These are phyloP conservation scores for Exophiala spinifera DNA, from an alignment of 2,329 filamentous ascomycete genomes.

Conservation along the genomic window DNA sequence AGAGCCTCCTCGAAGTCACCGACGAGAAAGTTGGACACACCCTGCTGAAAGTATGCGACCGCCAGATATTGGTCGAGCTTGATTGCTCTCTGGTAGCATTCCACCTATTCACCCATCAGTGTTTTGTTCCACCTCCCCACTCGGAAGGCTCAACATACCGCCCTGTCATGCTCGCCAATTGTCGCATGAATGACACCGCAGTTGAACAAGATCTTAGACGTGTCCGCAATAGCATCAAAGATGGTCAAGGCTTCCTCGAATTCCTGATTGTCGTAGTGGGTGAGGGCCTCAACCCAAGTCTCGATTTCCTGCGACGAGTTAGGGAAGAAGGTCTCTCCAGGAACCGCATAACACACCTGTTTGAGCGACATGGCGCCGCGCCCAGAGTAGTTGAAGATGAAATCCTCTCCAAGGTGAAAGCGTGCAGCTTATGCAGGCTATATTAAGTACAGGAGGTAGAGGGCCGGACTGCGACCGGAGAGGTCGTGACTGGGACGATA, in stretches of 20 bases:
- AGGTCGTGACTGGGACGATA: constrained; percentile 22
- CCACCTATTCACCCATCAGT: constrained; percentile 59
- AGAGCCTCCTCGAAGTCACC: constrained; percentile 96
- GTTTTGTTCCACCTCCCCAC: neutral
- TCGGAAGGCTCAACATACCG: constrained; percentile 53
- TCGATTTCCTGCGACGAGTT: constrained; percentile 76
- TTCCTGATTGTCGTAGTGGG: constrained; percentile 93
- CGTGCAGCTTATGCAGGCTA: constrained; percentile 10
- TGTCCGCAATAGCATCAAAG: constrained; percentile 86
- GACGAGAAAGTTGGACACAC: constrained; percentile 94
- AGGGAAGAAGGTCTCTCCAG: neutral
- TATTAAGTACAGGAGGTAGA: constrained; percentile 5
- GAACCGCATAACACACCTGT: constrained; percentile 26
- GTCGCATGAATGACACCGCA: constrained; percentile 97
- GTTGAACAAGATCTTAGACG: constrained; percentile 97
- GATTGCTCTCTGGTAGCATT: constrained; percentile 90
- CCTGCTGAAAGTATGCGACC: constrained; percentile 97
- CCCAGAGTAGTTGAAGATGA: constrained; percentile 10
- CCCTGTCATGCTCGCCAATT: constrained; percentile 90
- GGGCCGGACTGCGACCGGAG: constrained; percentile 11
- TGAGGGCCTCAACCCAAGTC: constrained; percentile 91
- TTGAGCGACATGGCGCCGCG: constrained; percentile 32
- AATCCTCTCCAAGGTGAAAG: constrained; percentile 10
- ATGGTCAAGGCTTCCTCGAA: constrained; percentile 83
- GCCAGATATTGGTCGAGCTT: constrained; percentile 91